These are phyloP conservation scores for Thozetella sp. DNA, from an alignment of 495 filamentous ascomycete species.

Conservation along the genomic window DNA sequence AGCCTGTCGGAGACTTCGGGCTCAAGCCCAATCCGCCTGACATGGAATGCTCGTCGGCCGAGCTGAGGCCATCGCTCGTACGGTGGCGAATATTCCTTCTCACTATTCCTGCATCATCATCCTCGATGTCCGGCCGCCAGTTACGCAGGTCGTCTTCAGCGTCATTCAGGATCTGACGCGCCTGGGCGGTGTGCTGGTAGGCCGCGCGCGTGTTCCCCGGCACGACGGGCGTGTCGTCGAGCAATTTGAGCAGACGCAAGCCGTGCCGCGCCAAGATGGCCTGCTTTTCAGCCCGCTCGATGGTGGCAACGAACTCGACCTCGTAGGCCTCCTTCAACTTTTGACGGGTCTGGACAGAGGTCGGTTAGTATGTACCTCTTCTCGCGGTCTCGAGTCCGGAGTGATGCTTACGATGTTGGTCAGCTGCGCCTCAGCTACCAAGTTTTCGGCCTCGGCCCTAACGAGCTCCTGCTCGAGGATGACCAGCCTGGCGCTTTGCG, in stretches of 20 bases:
- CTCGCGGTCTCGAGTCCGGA: background rate
- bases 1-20: background rate
- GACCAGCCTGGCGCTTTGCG: slow-evolving; percentile 71
- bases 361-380: background rate
- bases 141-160: slow-evolving; percentile 83
- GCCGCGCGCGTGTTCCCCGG: slow-evolving; percentile 75
- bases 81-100: background rate
- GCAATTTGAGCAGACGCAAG: slow-evolving; percentile 76
- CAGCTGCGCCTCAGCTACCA: slow-evolving; percentile 96
- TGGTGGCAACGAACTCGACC: slow-evolving; percentile 79
- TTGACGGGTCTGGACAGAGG: slow-evolving; percentile 67
- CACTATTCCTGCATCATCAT: slow-evolving; percentile 7
- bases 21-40: background rate
- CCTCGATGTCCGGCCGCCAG: slow-evolving; percentile 57
- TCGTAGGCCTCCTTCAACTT: slow-evolving; percentile 95
- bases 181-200: slow-evolving; percentile 65
- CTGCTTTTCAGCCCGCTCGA: slow-evolving; percentile 96
- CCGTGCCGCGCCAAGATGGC: slow-evolving; percentile 89
- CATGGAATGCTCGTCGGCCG: background rate
- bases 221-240: slow-evolving; percentile 91
- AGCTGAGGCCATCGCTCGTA: background rate
- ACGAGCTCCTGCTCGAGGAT: slow-evolving; percentile 95
- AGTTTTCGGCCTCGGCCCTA: slow-evolving; percentile 87
- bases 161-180: slow-evolving; percentile 86
- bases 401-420: slow-evolving; percentile 75